Base-by-base conservation (phyloP, 2,329 filamentous ascomycete species). In the Teratosphaeria nubilosa region DNA sequence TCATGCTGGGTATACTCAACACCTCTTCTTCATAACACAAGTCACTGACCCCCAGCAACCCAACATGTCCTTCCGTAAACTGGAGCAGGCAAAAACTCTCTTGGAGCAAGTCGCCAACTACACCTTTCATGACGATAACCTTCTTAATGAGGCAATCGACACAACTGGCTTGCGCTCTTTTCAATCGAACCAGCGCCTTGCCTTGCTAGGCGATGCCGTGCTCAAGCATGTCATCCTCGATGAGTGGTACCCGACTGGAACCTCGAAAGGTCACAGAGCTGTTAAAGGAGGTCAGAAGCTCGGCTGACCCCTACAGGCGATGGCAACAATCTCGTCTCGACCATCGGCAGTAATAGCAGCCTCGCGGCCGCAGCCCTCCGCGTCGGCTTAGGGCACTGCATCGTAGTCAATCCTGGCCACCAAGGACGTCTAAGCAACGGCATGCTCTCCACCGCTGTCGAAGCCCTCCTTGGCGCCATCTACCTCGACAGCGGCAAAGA, bases 151-250 rank as follows among this genome's bases (percentile, higher is more conserved):
- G 30, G 62, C 62, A 6, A 30, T 64, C 22, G 51, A 63, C 48
- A 57, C 60, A 5, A 60, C 57, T 1, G 60, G 55, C 14, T n/a
- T 34, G n/a, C 50, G 55, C 24, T 22, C 51, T 20, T 30, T 20
- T 11, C 58, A 60, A 16, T 61, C 61, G 7, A 63, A 64, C 57
- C 59, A 57, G 41, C 52, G 61, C 25, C 58, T 64, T 14, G 61
- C 63, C 10, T n/a, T 64, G 9, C 56, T 64, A 16, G 63, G 62
- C 11, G 60, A 63, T 41, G 53, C 56, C 5, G 20, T 63, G 20
- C 53, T 64, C 5, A 57, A 58, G 14, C 54, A 56, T 34, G 54
- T 60, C 14, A 50, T 64, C 10, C 30, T 61, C 6, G 56, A 62
- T 7, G 54, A 58, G 14, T 63, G 63, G 61, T 64, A 64, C 51